Conservation (phyloP, 257 asterid genomes). For the Salvia hispanica region DNA sequence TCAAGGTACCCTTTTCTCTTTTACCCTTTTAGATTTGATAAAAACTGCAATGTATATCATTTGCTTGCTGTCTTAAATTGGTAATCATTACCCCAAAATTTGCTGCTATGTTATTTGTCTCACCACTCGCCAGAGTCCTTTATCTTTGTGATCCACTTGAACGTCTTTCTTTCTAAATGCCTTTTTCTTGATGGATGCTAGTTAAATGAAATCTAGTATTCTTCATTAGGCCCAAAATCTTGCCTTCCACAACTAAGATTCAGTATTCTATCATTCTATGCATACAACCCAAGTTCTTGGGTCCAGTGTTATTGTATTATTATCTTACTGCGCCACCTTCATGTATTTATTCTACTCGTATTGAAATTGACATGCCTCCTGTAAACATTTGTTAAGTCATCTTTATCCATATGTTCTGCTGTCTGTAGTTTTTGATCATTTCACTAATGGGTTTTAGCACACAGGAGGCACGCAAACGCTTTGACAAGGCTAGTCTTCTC, state of each 20-base stretch:
- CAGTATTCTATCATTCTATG: not conserved
- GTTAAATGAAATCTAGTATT: not conserved
- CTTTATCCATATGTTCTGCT: not conserved
- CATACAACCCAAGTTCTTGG: not conserved
- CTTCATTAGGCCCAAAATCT: not conserved
- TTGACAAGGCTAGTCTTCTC: constrained; percentile 96
- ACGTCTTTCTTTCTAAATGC: too few relatives aligned
- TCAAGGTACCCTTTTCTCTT: constrained; percentile 65
- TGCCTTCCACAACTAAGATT: constrained; percentile 7
- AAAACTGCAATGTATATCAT: not conserved
- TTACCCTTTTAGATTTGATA: constrained; percentile 12
- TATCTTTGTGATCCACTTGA: too few relatives aligned
- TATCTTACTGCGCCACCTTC: constrained; percentile 9
- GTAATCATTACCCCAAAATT: constrained; percentile 16
- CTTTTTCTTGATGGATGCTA: not conserved
- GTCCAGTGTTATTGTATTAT: not conserved
- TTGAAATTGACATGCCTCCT: constrained; percentile 19
- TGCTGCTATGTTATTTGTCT: not conserved
- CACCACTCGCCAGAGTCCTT: too few relatives aligned
- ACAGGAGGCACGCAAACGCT: constrained; percentile 98
- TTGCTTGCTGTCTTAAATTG: constrained; percentile 20
- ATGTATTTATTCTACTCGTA: constrained; percentile 12
- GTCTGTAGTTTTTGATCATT: constrained; percentile 22
- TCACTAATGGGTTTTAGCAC: constrained; percentile 38
- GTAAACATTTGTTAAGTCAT: not conserved